Base-by-base conservation (phyloP, 2,329 filamentous ascomycete species). In the Hyphodiscus sp. region DNA sequence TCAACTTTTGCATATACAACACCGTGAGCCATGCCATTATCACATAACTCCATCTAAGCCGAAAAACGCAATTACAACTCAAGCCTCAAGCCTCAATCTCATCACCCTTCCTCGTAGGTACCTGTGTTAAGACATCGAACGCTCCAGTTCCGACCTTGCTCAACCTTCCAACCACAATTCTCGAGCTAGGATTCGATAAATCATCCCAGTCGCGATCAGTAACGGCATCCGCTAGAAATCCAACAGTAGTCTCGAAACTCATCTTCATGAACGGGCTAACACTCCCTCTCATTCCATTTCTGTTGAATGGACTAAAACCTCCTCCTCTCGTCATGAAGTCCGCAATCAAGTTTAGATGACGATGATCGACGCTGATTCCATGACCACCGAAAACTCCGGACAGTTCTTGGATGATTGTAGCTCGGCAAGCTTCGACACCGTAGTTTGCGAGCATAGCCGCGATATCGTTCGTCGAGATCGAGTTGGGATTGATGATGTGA, bases 321-420 rank as follows among this genome's bases (percentile, higher is more conserved):
- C 94, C 94, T 55, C 85, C 86, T 50, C 92, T 82, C n/a, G 94
- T 99, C 94, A 99, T 99, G 70, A 90, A 90, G 70, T 99, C 94
- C 46, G 88, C 92, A 63, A 99, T 97, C 61, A 99, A 79, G 72
- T 94, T 96, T 61, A 99, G 74, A 74, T 99, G 95, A 50, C 94
- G 84, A 61, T 87, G 84, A 69, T 99, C 91, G 50, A 99, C 94
- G 55, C 79, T 81, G 74, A 99, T 99, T 66, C 89, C 89, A 82
- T 99, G 92, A 67, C 86, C 85, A 48, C 80, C 78, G 77, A 99
- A 99, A 58, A 99, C 92, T 44, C 79, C 81, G 51, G 83, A 81
- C 66, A 99, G 82, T 73, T 99, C 94, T 54, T 81, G 80, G 45
- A 96, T 87, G 66, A 99, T 97, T 60, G 84, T 89, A 59, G 80